A percentile compares a stretch with the other conserved stretches of the same genome.
Conservation (phyloP, 139 green algal genomes). For the Eudorina sp. region DNA sequence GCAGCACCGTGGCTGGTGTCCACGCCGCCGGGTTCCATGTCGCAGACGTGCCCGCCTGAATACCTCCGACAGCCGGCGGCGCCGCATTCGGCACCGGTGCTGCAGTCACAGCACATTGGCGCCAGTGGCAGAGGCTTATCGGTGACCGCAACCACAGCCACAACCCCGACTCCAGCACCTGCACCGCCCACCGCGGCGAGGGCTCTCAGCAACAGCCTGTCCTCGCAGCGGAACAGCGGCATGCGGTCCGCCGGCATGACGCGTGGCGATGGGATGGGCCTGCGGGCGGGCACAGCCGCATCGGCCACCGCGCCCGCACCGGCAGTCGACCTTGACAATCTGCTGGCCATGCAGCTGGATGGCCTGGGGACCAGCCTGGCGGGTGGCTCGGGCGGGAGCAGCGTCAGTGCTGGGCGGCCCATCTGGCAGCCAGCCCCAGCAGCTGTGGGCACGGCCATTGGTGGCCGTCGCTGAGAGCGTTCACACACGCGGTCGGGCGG, state of each 20-base stretch:
- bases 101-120: neutral
- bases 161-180: neutral
- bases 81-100: neutral
- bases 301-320: neutral
- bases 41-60: neutral
- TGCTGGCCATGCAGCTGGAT: constrained; percentile 37
- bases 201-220: too few species aligned
- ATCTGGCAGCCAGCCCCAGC: neutral
- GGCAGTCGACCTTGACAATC: constrained; percentile 11
- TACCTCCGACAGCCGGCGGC: neutral
- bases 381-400: neutral
- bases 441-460: neutral
- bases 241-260: neutral
- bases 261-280: neutral
- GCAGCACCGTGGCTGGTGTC: neutral
- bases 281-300: neutral
- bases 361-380: constrained; percentile 29
- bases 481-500: too few species aligned
- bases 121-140: neutral
- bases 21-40: neutral
- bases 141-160: neutral
- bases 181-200: too few species aligned
- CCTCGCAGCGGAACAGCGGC: neutral
- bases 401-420: neutral
- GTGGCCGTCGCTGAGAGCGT: neutral